Evolutionary conservation across 2,329 filamentous ascomycete genomes (phyloP).

Genomic region (Stachybotrys echinatus): DNA sequence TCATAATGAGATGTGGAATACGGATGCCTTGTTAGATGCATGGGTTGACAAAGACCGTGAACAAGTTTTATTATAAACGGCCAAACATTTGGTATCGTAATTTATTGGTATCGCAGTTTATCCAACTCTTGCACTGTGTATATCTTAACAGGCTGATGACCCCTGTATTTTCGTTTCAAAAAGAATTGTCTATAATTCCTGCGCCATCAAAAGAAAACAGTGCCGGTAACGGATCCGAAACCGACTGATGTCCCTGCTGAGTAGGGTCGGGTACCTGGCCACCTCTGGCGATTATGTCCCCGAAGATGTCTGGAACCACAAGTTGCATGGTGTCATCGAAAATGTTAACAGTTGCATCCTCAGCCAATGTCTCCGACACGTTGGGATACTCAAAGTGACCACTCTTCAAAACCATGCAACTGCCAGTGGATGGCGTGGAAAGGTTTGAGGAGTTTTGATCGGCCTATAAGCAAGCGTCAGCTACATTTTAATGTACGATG

Average conservation of each 20-base stretch:
- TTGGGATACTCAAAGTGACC: background rate
- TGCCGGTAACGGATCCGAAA: background rate
- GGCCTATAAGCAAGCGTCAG: background rate
- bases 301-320: background rate
- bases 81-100: too few species aligned
- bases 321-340: constrained; percentile 1
- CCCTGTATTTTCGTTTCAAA: too few species aligned
- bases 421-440: background rate
- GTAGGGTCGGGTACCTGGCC: background rate
- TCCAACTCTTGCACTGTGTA: too few species aligned
- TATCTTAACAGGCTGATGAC: too few species aligned
- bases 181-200: background rate
- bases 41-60: too few species aligned
- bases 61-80: too few species aligned
- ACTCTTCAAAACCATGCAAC: background rate
- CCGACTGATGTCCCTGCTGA: background rate
- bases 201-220: background rate
- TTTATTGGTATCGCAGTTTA: too few species aligned
- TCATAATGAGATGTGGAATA: too few species aligned
- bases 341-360: background rate
- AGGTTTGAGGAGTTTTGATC: background rate
- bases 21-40: too few species aligned
- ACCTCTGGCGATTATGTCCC: background rate
- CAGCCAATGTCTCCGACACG: background rate
- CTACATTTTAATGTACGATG: background rate